Evolutionary conservation across 164 flowering plant species (phyloP).

Genomic region (Hamamelis virginiana): DNA sequence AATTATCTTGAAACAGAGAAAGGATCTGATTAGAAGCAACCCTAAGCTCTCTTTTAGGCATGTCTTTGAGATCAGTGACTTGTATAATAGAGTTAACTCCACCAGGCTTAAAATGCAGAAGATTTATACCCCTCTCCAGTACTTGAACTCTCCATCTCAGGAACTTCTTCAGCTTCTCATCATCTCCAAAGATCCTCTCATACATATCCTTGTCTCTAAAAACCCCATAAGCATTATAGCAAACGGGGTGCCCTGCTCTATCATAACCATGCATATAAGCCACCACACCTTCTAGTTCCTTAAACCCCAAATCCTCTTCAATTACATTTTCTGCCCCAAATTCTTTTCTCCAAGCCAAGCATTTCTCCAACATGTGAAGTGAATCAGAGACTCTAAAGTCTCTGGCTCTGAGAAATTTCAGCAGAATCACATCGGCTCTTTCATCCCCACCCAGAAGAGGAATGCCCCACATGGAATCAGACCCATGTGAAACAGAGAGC

Average conservation of each 20-base stretch:
- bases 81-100: constrained; percentile 88
- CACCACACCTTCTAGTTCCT: constrained; percentile 79
- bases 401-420: constrained; percentile 86
- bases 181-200: constrained; percentile 83
- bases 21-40: constrained; percentile 84
- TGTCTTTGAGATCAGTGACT: constrained; percentile 90
- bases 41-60: constrained; percentile 96
- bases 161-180: constrained; percentile 75
- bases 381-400: constrained; percentile 73
- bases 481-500: constrained; percentile 35
- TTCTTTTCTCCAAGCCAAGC: constrained; percentile 71
- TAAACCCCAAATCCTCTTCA: constrained; percentile 80
- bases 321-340: constrained; percentile 61
- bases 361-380: constrained; percentile 57
- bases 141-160: constrained; percentile 97
- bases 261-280: constrained; percentile 81
- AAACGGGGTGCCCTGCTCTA: constrained; percentile 82
- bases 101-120: constrained; percentile 84
- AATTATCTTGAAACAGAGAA: constrained; percentile 91
- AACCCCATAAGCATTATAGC: constrained; percentile 92
- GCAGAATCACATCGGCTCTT: constrained; percentile 68
- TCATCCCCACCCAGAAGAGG: constrained; percentile 56
- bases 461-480: constrained; percentile 75
- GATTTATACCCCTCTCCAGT: constrained; percentile 72
- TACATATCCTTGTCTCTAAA: constrained; percentile 86